Evolutionary conservation across 225 moss, liverwort and hornwort species (phyloP).

Genomic region (Physcomitrium patens): DNA sequence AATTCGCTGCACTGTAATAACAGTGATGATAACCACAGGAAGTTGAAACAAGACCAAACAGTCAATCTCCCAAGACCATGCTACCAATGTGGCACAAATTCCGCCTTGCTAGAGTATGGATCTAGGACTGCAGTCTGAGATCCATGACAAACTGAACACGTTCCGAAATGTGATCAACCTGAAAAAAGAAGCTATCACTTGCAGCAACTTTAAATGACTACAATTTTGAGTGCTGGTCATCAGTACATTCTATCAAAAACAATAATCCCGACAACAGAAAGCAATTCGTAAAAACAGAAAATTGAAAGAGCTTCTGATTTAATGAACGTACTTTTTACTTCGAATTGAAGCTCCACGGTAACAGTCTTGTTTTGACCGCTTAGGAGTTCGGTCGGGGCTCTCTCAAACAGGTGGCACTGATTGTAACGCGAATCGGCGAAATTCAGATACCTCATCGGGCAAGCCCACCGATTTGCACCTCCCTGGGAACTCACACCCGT

Average conservation of each 20-base stretch:
- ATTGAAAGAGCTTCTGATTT: neutral
- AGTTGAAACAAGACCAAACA: neutral
- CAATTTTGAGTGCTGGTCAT: no score
- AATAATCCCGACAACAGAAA: neutral
- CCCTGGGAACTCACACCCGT: neutral
- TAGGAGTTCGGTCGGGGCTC: no score
- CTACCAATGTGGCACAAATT: neutral
- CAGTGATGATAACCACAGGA: neutral
- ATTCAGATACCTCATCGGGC: neutral
- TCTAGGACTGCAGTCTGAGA: neutral
- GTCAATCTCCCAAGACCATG: neutral
- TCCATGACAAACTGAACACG: neutral
- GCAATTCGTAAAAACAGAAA: neutral
- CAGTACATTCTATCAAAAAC: neutral
- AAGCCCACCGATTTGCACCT: neutral
- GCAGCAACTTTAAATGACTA: neutral
- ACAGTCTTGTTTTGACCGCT: neutral
- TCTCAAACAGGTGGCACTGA: constrained; percentile 21
- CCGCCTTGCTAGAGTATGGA: neutral
- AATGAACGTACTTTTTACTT: constrained; percentile 22
- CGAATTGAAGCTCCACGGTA: constrained; percentile 32
- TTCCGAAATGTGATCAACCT: neutral
- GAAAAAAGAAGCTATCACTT: neutral
- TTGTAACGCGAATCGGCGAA: neutral
- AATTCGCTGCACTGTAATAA: neutral